Percentiles rank a stretch among this genome's conserved stretches.
These are phyloP conservation scores for Bolboschoenoplectus hybrid DNA, from an alignment of 202 grass and related monocot species.

Conservation along the genomic window DNA sequence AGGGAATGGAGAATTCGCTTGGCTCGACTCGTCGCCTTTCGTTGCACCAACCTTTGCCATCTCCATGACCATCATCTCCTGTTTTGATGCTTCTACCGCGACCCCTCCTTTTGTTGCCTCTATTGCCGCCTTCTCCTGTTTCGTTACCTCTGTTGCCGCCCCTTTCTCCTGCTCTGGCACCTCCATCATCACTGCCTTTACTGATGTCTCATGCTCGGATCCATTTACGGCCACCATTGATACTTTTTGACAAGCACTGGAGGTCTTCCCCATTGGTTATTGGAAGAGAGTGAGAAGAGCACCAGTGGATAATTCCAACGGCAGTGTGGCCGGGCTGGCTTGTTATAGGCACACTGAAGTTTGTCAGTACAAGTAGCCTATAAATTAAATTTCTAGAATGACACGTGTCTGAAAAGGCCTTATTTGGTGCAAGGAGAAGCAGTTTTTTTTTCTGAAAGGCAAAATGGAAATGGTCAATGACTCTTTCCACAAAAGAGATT, in stretches of 20 bases:
- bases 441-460: conserved; percentile 21
- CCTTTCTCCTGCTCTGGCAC: background rate
- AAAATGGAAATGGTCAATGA: conserved; percentile 22
- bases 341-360: background rate
- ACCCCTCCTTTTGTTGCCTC: background rate
- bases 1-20: background rate
- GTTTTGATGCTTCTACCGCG: conserved; percentile 14
- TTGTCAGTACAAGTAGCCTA: conserved; percentile 21
- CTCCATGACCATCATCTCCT: conserved; percentile 2
- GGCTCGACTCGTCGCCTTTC: background rate
- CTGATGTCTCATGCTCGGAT: background rate
- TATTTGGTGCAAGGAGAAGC: background rate
- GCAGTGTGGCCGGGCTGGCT: background rate
- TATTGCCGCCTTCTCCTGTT: conserved; percentile 7
- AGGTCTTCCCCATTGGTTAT: background rate
- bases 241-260: background rate
- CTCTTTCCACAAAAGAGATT: background rate
- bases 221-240: conserved; percentile 1
- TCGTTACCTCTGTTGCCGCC: conserved; percentile 2
- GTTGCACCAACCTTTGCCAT: conserved; percentile 12
- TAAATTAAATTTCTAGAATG: background rate
- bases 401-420: conserved; percentile 26
- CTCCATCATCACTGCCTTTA: background rate
- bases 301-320: conserved; percentile 16
- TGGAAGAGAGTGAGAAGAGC: background rate